A percentile compares a stretch with the other conserved stretches of the same genome.
These are phyloP conservation scores for Tillandsia fasciculata DNA, from an alignment of 176 grass and related monocot genomes.

Conservation along the genomic window DNA sequence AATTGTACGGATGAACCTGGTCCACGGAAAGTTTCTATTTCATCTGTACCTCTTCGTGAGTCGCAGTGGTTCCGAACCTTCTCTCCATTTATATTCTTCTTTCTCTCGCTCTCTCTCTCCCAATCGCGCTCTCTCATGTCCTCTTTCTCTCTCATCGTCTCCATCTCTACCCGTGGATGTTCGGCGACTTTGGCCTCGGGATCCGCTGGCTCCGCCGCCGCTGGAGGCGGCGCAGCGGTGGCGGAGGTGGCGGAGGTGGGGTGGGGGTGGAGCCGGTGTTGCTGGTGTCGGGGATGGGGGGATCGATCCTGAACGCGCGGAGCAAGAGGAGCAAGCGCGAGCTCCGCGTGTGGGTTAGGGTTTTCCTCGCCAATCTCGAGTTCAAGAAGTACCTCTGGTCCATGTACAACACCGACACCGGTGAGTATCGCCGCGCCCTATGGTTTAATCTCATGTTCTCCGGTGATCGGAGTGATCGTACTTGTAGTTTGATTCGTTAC, in stretches of 20 bases:
- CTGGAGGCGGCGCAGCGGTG: background rate
- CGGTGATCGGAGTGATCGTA: background rate
- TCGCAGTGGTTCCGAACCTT: no score
- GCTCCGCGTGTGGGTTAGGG: constrained; percentile 71
- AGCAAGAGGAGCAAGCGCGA: constrained; percentile 41
- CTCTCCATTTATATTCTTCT: background rate
- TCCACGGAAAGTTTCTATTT: no score
- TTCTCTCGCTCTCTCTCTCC: background rate
- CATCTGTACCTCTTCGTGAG: background rate
- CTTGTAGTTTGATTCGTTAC: no score
- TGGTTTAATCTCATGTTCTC: background rate
- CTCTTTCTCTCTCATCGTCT: background rate
- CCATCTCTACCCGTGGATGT: constrained; percentile 12
- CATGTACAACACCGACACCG: constrained; percentile 57
- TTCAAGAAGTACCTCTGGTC: constrained; percentile 96
- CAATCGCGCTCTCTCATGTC: background rate
- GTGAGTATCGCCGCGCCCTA: constrained; percentile 21
- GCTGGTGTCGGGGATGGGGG: constrained; percentile 84
- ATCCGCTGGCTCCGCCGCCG: constrained; percentile 33
- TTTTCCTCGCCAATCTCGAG: constrained; percentile 64
- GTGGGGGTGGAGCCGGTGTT: constrained; percentile 51
- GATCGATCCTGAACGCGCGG: constrained; percentile 73
- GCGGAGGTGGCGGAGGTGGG: background rate
- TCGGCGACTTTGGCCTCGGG: constrained; percentile 28
- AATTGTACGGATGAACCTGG: no score